These are phyloP conservation scores for Monilinia aucupariae DNA, from an alignment of 2,329 filamentous ascomycete species.

Conservation along the genomic window DNA sequence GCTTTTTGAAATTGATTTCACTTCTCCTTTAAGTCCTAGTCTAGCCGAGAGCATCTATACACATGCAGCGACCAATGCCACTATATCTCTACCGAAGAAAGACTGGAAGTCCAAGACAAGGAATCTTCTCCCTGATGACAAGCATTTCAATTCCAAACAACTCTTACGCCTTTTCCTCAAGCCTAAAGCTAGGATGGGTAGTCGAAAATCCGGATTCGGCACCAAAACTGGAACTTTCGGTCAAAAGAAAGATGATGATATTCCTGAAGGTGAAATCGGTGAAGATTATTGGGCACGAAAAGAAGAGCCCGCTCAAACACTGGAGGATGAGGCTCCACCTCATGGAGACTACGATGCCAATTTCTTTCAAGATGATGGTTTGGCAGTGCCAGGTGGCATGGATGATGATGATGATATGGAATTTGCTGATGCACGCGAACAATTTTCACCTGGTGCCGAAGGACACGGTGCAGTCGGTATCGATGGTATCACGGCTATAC, in stretches of 20 bases:
- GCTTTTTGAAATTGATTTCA: slow-evolving; percentile 90
- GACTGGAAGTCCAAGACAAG: slow-evolving; percentile 93
- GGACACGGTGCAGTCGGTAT: slow-evolving; percentile 41
- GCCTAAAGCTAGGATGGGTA: slow-evolving; percentile 78
- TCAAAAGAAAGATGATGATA: slow-evolving; percentile 47
- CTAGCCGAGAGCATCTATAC: slow-evolving; percentile 76
- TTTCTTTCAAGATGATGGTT: slow-evolving; percentile 88
- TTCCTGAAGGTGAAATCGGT: slow-evolving; percentile 74
- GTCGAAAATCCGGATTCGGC: slow-evolving; percentile 52
- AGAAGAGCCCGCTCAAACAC: slow-evolving; percentile 44
- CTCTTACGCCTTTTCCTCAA: slow-evolving; percentile 89
- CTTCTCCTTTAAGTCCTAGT: slow-evolving; percentile 63
- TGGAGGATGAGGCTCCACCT: slow-evolving; percentile 53
- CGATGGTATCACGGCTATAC: slow-evolving; percentile 46
- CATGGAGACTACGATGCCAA: slow-evolving; percentile 90
- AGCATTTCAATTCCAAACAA: slow-evolving; percentile 94
- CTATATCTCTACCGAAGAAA: slow-evolving; percentile 82
- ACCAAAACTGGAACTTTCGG: slow-evolving; percentile 41
- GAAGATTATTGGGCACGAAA: slow-evolving; percentile 90
- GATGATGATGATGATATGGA: slow-evolving; percentile 61
- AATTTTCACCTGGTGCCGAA: slow-evolving; percentile 62
- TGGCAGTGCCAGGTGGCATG: slow-evolving; percentile 59
- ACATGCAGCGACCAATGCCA: slow-evolving; percentile 70
- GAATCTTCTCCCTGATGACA: slow-evolving; percentile 92
- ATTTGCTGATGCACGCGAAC: slow-evolving; percentile 75